Base-by-base conservation (phyloP, 768 basidiomycete genomes). In the Mycena rosella region DNA sequence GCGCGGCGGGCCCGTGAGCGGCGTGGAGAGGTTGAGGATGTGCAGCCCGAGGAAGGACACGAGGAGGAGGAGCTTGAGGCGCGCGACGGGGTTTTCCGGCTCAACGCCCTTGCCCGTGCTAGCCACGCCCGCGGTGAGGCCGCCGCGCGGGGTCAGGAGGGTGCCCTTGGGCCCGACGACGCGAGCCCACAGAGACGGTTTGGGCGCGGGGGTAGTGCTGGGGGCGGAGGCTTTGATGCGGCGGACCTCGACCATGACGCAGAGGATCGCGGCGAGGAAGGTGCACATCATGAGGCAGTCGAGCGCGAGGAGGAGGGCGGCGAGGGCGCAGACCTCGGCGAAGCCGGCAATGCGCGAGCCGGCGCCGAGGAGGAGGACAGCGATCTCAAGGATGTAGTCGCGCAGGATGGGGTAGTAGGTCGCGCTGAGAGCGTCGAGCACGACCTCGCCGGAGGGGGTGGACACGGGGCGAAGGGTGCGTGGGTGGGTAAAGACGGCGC, bases 181-280 rank as follows among this genome's bases (percentile, higher is more conserved):
- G 29, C 59, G 54, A 5, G 64, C 48, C 62, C 32, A 38, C n/a
- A 36, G 5, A 1, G 53, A 67, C 14, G 69, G 26, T 4, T 78
- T 59, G 30, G 73, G 72, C 6, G 80, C 78, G 2, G 80, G 75
- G 73, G 78, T 63, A 5, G 78, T 78, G n/a, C n/a, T n/a, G 60
- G 76, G 75, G 22, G 81, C 44, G 32, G 83, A 56, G 79, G 72
- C 71, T 76, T 87, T 88, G 73, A 94, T 91, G 54, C 92, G 86
- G 64, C 89, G 88, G 62, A 93, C 92, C 86, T 99, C 97, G 67
- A 99, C 91, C 93, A 99, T 98, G 77, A 99, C 86, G n/a, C 89
- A 91, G 59, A 99, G 82, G 59, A 98, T 89, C 2, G 94, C 91
- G 0, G 94, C 87, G 76, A 97, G 92, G 80, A 98, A 97, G 0